A percentile compares a stretch with the other conserved stretches of the same genome.
phyloP scores from a whole-genome alignment of 352 stramenopile genomes.

The Globisporangium yorkense region DNA sequence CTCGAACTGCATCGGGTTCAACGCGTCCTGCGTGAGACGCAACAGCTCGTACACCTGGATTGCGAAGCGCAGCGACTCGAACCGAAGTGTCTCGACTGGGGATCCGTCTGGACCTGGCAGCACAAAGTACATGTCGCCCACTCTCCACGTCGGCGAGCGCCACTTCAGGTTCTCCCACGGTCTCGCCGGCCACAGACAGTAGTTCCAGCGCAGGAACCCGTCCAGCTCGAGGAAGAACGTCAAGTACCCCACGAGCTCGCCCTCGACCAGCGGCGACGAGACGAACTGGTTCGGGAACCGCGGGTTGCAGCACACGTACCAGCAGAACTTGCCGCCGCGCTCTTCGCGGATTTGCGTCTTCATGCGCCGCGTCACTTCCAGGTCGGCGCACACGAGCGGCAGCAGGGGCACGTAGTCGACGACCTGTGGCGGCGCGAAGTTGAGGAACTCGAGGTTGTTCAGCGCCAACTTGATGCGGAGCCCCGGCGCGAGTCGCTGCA shows the following conservation, averaged over 20 bases:
- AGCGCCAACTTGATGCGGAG: slow-evolving; percentile 74
- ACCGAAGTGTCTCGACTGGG: slow-evolving; percentile 63
- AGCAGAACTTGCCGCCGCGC: slow-evolving; percentile 56
- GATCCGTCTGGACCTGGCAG: slow-evolving; percentile 51
- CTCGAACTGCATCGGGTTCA: slow-evolving; percentile 38
- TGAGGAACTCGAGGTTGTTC: slow-evolving; percentile 70
- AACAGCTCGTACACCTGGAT: slow-evolving; percentile 66
- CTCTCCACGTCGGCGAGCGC: slow-evolving; percentile 58
- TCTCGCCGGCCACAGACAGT: slow-evolving; percentile 56
- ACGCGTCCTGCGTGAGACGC: slow-evolving; percentile 28
- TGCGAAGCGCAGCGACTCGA: slow-evolving; percentile 64
- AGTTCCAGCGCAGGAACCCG: slow-evolving; percentile 81
- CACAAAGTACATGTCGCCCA: slow-evolving; percentile 84
- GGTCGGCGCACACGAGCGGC: slow-evolving; percentile 57
- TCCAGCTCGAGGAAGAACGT: slow-evolving; percentile 77
- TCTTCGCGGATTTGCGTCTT: slow-evolving; percentile 43
- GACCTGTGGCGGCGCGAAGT: slow-evolving; percentile 53
- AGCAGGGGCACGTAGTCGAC: slow-evolving; percentile 69
- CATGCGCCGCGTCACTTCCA: slow-evolving; percentile 49
- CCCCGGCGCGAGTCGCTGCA: slow-evolving; percentile 50
- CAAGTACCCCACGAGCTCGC: slow-evolving; percentile 68
- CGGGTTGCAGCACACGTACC: slow-evolving; percentile 78
- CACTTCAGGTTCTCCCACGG: slow-evolving; percentile 62
- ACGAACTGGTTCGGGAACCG: slow-evolving; percentile 76
- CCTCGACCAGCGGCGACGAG: slow-evolving; percentile 63